Evolutionary conservation across 257 asterid genomes (phyloP), one percentile per base, ranked within the genome.

Genomic region (Capsicum chinense): DNA sequence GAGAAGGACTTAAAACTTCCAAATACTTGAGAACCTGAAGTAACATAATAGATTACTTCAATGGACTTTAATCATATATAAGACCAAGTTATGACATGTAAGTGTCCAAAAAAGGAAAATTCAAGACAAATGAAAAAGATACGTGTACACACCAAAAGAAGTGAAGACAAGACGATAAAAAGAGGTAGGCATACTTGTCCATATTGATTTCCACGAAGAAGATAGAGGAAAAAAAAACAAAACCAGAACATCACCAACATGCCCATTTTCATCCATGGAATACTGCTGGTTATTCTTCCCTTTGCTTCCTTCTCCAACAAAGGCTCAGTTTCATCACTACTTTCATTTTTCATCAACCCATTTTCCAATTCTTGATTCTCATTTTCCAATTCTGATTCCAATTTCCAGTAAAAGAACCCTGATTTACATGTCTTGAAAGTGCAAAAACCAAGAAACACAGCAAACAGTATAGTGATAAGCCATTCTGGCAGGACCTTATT

Each of bases 201-300:
- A 78, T 89, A 71, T 85, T 91, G 89, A 81, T 94, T 94, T 81
- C 99, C 99, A n/a, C 98, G 98, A 84, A 93, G 93, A 85, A 95
- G 91, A 83, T 93, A 89, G 79, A 93, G 59, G 42, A 88, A 54
- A 79, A 93, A 88, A 85, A 93, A 95, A 39, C 93, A 88, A 83
- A 91, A 67, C 99, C 99, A 95, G 82, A 94, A 87, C 79, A 90
- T 50, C 50, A 92, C 56, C 83, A 94, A 85, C 88, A 86, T 14
- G 70, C 92, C 94, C 60, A 94, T 71, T 90, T 93, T 95, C 88
- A 83, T 5, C 94, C 93, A 89, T 35, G 99, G 97, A 79, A 88
- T 84, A 58, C 67, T 76, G 50, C 91, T 81, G 63, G 16, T 47
- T 79, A 82, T 13, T 13, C 73, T 68, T 83, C 66, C 82, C 13